Percentiles rank a stretch among this genome's conserved stretches.
phyloP scores from a whole-genome alignment of 2,329 filamentous ascomycete species.

The Venturia nashicola region DNA sequence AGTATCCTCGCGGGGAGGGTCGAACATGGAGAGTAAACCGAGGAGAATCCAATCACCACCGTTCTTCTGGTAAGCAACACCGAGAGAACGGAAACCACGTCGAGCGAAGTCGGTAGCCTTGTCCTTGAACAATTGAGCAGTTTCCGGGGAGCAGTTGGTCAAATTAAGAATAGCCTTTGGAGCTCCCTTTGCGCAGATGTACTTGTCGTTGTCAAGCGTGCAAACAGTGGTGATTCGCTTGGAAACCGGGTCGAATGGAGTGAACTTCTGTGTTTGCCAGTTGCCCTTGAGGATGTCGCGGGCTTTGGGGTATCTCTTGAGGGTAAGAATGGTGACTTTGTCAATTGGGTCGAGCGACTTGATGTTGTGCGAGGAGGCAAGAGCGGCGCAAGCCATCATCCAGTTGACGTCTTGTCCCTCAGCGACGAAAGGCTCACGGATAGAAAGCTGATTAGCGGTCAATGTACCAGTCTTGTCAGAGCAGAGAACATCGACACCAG shows the following conservation, averaged over 20 bases:
- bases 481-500: slow-evolving; percentile 65
- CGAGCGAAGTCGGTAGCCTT: slow-evolving; percentile 66
- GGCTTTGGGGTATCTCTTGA: slow-evolving; percentile 65
- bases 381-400: slow-evolving; percentile 72
- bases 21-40: slow-evolving; percentile 70
- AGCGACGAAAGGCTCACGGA: slow-evolving; percentile 64
- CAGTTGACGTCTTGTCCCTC: slow-evolving; percentile 70
- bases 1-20: slow-evolving; percentile 66
- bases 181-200: slow-evolving; percentile 65
- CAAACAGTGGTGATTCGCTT: slow-evolving; percentile 65
- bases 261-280: slow-evolving; percentile 69
- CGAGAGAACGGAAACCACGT: slow-evolving; percentile 69
- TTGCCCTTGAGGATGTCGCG: slow-evolving; percentile 63
- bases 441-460: slow-evolving; percentile 62
- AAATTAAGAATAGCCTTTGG: slow-evolving; percentile 63
- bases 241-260: slow-evolving; percentile 65
- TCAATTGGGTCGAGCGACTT: slow-evolving; percentile 69
- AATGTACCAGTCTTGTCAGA: slow-evolving; percentile 74
- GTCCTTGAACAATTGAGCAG: slow-evolving; percentile 53
- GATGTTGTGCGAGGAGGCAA: slow-evolving; percentile 68
- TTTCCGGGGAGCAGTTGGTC: slow-evolving; percentile 53
- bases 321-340: slow-evolving; percentile 65
- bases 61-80: slow-evolving; percentile 68
- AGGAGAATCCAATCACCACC: slow-evolving; percentile 62
- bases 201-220: slow-evolving; percentile 56